Conservation (phyloP, 2,329 filamentous ascomycete genomes). For the Colletotrichum incanum region DNA sequence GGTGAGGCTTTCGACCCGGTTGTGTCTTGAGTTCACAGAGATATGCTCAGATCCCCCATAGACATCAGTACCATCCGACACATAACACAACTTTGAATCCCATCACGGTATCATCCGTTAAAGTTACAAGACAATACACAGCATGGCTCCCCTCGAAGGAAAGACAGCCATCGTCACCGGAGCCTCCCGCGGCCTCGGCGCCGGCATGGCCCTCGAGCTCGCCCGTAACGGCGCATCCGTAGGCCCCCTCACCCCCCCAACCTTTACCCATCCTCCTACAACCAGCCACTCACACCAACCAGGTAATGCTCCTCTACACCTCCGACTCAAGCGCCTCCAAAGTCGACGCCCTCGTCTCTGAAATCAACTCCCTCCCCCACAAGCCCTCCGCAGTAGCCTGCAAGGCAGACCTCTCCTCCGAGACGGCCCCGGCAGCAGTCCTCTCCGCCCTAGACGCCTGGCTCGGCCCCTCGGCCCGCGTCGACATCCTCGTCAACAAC, state of each 20-base stretch:
- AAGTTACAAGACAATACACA: too few relatives aligned
- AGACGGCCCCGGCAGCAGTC: constrained; percentile 50
- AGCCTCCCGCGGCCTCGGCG: constrained; percentile 47
- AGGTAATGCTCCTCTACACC: constrained; percentile 45
- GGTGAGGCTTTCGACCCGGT: too few relatives aligned
- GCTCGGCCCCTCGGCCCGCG: constrained; percentile 32
- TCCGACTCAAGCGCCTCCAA: constrained; percentile 41
- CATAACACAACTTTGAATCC: too few relatives aligned
- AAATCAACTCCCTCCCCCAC: constrained; percentile 38
- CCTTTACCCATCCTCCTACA: background rate
- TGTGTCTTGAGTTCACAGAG: too few relatives aligned
- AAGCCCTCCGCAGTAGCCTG: too few relatives aligned
- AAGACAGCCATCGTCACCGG: constrained; percentile 48
- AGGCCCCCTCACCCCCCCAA: background rate
- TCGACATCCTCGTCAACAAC: constrained; percentile 58
- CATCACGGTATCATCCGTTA: too few relatives aligned
- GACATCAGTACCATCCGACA: too few relatives aligned
- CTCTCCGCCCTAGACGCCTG: constrained; percentile 50
- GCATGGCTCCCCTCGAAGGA: constrained; percentile 27
- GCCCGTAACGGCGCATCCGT: constrained; percentile 46
- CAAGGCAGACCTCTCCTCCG: too few relatives aligned
- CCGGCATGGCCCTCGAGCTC: constrained; percentile 46
- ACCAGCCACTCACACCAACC: background rate
- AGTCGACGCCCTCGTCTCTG: constrained; percentile 35
- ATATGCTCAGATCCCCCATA: too few relatives aligned